Percentiles rank a stretch among this genome's conserved stretches.
Evolutionary conservation across 2,329 filamentous ascomycete genomes (phyloP).

Genomic region (Ophiostoma triangulosporum): DNA sequence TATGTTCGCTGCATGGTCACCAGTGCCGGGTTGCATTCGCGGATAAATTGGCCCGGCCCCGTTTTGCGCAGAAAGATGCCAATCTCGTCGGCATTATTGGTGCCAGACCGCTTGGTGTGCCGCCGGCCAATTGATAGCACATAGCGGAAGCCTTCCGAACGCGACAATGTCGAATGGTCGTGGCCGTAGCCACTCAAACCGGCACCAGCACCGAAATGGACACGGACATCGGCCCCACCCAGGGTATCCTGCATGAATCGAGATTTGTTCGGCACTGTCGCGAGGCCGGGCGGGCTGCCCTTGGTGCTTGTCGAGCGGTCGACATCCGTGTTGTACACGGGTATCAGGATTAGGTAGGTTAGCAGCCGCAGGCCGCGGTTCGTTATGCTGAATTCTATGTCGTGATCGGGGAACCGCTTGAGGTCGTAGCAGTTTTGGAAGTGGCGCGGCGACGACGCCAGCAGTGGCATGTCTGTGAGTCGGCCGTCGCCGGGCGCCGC

Average conservation of each 20-base stretch:
- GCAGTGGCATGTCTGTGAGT: background rate
- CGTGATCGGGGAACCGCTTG: constrained; percentile 7
- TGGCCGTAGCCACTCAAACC: background rate
- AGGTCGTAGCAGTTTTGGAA: constrained; percentile 4
- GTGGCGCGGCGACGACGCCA: constrained; percentile 7
- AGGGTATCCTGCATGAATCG: too few relatives aligned
- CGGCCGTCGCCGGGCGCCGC: background rate
- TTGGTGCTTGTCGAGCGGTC: background rate
- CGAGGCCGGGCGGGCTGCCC: background rate
- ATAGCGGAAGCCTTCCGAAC: constrained; percentile 1
- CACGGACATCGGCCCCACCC: too few relatives aligned
- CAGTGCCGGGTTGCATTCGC: constrained; percentile 5
- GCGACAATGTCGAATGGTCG: background rate
- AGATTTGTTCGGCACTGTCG: background rate
- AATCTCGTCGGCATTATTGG: background rate
- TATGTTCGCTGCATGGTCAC: background rate
- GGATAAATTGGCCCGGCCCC: constrained; percentile 5
- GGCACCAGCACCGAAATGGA: background rate
- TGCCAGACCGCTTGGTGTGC: background rate
- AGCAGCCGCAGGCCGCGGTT: constrained; percentile 12
- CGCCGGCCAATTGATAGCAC: constrained; percentile 1
- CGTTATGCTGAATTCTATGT: constrained; percentile 10
- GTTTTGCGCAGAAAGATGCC: constrained; percentile 10
- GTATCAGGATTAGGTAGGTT: constrained; percentile 8
- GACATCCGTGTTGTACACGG: background rate